These are phyloP conservation scores for Tetrapyrgos nigripes DNA, from an alignment of 1,284 basidiomycete species.

Conservation along the genomic window DNA sequence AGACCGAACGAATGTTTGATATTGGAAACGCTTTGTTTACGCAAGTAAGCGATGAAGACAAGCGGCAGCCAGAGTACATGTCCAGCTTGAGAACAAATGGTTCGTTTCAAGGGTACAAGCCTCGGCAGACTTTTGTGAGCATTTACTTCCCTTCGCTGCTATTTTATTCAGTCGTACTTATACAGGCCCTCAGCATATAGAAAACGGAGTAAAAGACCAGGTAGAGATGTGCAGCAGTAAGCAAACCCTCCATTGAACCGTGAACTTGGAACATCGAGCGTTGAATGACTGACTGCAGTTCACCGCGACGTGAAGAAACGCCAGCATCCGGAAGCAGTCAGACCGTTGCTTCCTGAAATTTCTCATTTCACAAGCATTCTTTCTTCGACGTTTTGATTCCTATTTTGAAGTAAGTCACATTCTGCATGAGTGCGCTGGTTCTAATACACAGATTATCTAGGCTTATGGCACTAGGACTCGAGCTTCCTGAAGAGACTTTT, in stretches of 20 bases:
- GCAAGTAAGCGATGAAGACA: conserved; percentile 60
- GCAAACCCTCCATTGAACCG: no score
- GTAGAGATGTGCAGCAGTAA: conserved; percentile 63
- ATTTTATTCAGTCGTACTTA: neutral
- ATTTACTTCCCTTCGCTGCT: neutral
- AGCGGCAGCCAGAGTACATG: conserved; percentile 49
- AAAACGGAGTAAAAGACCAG: conserved; percentile 61
- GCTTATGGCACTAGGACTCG: conserved; percentile 60
- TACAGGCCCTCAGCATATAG: conserved; percentile 48
- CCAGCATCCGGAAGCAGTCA: conserved; percentile 53
- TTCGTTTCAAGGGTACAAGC: conserved; percentile 66
- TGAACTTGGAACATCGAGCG: neutral
- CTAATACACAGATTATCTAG: conserved; percentile 48
- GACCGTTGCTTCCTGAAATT: conserved; percentile 65
- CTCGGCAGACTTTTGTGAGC: conserved; percentile 58
- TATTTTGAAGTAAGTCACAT: conserved; percentile 46
- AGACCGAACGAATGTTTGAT: conserved; percentile 64
- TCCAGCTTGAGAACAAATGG: conserved; percentile 55
- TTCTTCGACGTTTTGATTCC: conserved; percentile 57
- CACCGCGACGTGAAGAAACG: conserved; percentile 52
- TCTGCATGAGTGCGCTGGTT: no score
- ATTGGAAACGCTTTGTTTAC: conserved; percentile 68
- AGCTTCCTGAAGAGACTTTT: conserved; percentile 62
- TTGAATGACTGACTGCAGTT: conserved; percentile 40
- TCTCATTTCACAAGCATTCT: conserved; percentile 55